A percentile compares a stretch with the other conserved stretches of the same genome.
Conservation (phyloP, 169 alveolate genomes). For the Babesia ovata region DNA sequence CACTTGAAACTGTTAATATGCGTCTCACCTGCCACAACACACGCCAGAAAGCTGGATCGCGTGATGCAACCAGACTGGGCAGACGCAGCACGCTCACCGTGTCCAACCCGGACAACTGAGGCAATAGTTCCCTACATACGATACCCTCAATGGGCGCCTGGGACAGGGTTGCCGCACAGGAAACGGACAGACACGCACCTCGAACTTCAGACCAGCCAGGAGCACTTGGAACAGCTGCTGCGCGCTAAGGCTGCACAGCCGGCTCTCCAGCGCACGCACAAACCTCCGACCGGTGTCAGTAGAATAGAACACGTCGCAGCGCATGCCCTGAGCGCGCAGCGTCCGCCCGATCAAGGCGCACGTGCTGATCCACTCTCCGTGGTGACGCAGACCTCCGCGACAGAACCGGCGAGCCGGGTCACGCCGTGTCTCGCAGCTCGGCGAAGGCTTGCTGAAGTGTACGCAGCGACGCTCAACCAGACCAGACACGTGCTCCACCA, state of each 20-base stretch:
- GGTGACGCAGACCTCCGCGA: slow-evolving; percentile 59
- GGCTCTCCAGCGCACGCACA: slow-evolving; percentile 37
- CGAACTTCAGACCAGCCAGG: slow-evolving; percentile 16
- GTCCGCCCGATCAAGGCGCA: slow-evolving; percentile 13
- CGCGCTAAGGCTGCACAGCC: slow-evolving; percentile 51
- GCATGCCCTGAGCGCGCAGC: slow-evolving; percentile 9
- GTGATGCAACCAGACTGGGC: slow-evolving; percentile 4
- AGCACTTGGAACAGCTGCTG: slow-evolving; percentile 42
- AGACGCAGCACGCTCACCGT: slow-evolving; percentile 20
- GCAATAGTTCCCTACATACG: slow-evolving; percentile 10
- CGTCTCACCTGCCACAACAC: slow-evolving; percentile 1
- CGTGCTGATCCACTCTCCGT: slow-evolving; percentile 62
- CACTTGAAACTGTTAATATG: not conserved
- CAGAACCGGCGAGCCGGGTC: slow-evolving; percentile 22
- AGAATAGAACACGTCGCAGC: slow-evolving; percentile 11
- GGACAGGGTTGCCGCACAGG: not conserved
- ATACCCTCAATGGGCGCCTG: slow-evolving; percentile 24
- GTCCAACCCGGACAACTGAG: slow-evolving; percentile 2
- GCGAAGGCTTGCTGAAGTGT: slow-evolving; percentile 49
- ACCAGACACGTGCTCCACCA: slow-evolving; percentile 22
- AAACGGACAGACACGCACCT: slow-evolving; percentile 16
- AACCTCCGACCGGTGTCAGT: slow-evolving; percentile 40
- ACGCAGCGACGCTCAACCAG: slow-evolving; percentile 37
- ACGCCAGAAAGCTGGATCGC: slow-evolving; percentile 16
- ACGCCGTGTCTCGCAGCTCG: not conserved